These are phyloP conservation scores for Kodamaea laetipori DNA, from an alignment of 805 yeast species.

Conservation along the genomic window DNA sequence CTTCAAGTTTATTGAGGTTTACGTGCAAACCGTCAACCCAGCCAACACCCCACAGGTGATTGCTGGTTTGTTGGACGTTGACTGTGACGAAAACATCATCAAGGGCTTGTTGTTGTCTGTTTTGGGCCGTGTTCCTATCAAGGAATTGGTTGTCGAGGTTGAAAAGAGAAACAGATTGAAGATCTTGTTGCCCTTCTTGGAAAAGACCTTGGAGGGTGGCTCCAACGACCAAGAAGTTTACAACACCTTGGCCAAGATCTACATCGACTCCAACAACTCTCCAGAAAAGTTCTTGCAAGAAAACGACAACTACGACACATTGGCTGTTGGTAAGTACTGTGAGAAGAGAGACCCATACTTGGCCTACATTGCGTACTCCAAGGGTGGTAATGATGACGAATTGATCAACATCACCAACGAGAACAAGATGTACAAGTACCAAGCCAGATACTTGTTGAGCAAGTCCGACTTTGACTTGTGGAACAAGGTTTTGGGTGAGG, in stretches of 20 bases:
- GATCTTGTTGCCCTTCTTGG: slow-evolving; percentile 88
- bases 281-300: slow-evolving; percentile 96
- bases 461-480: slow-evolving; percentile 87
- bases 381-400: slow-evolving; percentile 90
- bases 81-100: slow-evolving; percentile 89
- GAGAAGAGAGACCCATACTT: slow-evolving; percentile 98
- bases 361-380: slow-evolving; percentile 96
- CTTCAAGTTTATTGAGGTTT: slow-evolving; percentile 95
- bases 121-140: slow-evolving; percentile 91
- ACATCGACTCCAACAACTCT: slow-evolving; percentile 95
- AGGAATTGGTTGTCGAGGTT: slow-evolving; percentile 86
- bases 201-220: slow-evolving; percentile 81
- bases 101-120: slow-evolving; percentile 80
- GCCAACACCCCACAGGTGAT: slow-evolving; percentile 94
- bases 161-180: slow-evolving; percentile 95
- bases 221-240: slow-evolving; percentile 86
- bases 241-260: slow-evolving; percentile 95
- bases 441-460: slow-evolving; percentile 90
- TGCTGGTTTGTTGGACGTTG: slow-evolving; percentile 95
- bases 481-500: slow-evolving; percentile 73
- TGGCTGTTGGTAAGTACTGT: slow-evolving; percentile 95
- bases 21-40: slow-evolving; percentile 97
- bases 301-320: slow-evolving; percentile 86
- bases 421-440: slow-evolving; percentile 97
- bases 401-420: slow-evolving; percentile 91